Conservation (phyloP, 306 rosid species). For the Acacia acuminata region DNA sequence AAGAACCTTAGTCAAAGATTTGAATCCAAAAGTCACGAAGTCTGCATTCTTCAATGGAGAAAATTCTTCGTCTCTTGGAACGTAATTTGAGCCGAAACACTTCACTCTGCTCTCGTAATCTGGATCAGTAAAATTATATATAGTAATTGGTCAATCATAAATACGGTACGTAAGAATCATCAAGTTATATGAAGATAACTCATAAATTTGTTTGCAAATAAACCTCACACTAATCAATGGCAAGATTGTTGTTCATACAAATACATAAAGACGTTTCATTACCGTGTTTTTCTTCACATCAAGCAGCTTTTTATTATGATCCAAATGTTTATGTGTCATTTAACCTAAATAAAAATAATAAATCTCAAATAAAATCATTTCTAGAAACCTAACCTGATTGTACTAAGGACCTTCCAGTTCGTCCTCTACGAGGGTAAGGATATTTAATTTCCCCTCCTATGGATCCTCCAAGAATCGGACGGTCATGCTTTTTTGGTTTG, state of each 20-base stretch:
- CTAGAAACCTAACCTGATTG: constrained; percentile 53
- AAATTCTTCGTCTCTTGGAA: constrained; percentile 29
- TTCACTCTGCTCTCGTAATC: constrained; percentile 38
- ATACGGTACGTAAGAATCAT: no score
- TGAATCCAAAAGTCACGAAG: constrained; percentile 49
- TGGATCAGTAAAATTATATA: constrained; percentile 34
- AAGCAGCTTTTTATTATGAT: no score
- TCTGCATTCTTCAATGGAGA: constrained; percentile 55
- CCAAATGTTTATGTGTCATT: no score
- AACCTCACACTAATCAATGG: neutral
- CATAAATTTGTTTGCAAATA: neutral
- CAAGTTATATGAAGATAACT: neutral
- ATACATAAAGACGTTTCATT: no score
- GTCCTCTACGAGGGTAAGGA: constrained; percentile 80
- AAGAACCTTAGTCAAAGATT: constrained; percentile 44
- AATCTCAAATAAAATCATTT: no score
- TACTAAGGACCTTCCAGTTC: constrained; percentile 55
- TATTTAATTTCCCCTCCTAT: constrained; percentile 59
- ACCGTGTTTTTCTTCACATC: no score
- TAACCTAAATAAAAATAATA: constrained; percentile 5
- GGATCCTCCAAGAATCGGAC: constrained; percentile 66
- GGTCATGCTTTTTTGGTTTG: constrained; percentile 42
- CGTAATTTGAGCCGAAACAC: constrained; percentile 38
- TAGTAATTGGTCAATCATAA: neutral
- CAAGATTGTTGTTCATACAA: neutral